A percentile compares a stretch with the other conserved stretches of the same genome.
phyloP scores from a whole-genome alignment of 2,329 filamentous ascomycete species.

The Drechslerella stenobrocha region DNA sequence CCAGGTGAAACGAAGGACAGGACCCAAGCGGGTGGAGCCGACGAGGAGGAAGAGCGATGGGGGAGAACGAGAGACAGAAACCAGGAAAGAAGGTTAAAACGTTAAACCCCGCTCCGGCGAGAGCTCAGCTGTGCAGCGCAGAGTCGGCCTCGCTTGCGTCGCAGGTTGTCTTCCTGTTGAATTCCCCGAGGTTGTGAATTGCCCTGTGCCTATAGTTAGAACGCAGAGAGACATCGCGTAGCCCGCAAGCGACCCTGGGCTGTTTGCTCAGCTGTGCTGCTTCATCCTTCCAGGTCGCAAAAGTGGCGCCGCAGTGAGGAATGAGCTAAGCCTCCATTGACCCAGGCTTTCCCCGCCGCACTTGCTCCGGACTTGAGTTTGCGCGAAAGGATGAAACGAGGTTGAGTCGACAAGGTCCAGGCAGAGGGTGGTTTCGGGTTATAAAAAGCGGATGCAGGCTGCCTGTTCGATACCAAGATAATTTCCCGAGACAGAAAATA shows the following conservation, averaged over 20 bases:
- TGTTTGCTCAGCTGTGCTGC: constrained; percentile 11
- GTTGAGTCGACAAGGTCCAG: not conserved
- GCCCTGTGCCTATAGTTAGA: constrained; percentile 27
- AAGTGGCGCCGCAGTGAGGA: too few relatives aligned
- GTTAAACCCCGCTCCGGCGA: not conserved
- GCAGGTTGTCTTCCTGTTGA: not conserved
- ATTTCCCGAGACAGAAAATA: not conserved
- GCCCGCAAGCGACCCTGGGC: constrained; percentile 12
- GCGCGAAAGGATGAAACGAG: not conserved
- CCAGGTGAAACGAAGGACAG: constrained; percentile 3
- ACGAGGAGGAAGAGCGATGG: not conserved
- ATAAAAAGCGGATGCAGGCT: constrained; percentile 6
- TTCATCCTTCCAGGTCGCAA: constrained; percentile 15
- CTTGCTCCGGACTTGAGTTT: not conserved
- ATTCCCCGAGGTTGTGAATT: not conserved
- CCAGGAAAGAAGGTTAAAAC: not conserved
- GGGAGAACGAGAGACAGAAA: constrained; percentile 1
- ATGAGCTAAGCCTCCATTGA: too few relatives aligned
- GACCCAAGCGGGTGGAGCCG: constrained; percentile 2
- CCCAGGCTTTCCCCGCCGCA: not conserved
- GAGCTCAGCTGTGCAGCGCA: not conserved
- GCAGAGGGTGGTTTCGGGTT: constrained; percentile 6
- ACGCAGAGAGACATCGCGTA: constrained; percentile 18
- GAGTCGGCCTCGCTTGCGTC: not conserved
- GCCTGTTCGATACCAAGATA: not conserved